Base-by-base conservation (phyloP, 192 early-diverging fungal genomes). In the Entomortierella lignicola region DNA sequence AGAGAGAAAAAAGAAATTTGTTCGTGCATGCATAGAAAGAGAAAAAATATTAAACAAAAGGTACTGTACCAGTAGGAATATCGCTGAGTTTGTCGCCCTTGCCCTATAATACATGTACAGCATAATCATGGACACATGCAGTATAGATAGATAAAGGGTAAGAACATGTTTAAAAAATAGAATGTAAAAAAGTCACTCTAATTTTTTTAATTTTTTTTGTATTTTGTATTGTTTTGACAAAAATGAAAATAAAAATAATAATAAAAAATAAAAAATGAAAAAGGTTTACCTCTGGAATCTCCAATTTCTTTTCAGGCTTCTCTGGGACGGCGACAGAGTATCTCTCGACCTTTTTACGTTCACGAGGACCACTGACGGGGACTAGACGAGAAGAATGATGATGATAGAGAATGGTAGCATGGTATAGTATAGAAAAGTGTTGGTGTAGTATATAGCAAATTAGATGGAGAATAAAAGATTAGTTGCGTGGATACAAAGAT, bases 331-430 rank as follows among this genome's bases (percentile, higher is more conserved):
- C 29, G 11, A 60, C 55, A 26, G 67, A 48, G 60, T 42, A 81
- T 30, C 80, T 71, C 55, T 73, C 80, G 17, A 68, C 69, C 47
- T 69, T 60, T 64, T 81, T 81, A 39, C 80, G 80, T 43, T 63
- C 60, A 52, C 80, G 80, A 31, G 71, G 80, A 42, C 74, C 74
- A 34, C 60, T 44, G 29, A 77, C 74, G 56, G 74, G 74, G 23
- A 69, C 74, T 77, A 60, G n/a, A 1, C n/a, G 30, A 32, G 32
- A 8, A 48, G 17, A 56, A 25, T 34, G 17, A 59, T n/a, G 39
- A 29, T 41, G 8, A 20, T 20, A 21, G 20, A 59, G 58, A 44
- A 25, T 34, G 5, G 26, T 4, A 44, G 42, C 13, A n/a, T 39
- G 13, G 30, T 58, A 23, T 34, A 21, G 56, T 8, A 55, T 55